Evolutionary conservation across 2,329 filamentous ascomycete genomes (phyloP).

Genomic region (Rasamsonia emersonii): DNA sequence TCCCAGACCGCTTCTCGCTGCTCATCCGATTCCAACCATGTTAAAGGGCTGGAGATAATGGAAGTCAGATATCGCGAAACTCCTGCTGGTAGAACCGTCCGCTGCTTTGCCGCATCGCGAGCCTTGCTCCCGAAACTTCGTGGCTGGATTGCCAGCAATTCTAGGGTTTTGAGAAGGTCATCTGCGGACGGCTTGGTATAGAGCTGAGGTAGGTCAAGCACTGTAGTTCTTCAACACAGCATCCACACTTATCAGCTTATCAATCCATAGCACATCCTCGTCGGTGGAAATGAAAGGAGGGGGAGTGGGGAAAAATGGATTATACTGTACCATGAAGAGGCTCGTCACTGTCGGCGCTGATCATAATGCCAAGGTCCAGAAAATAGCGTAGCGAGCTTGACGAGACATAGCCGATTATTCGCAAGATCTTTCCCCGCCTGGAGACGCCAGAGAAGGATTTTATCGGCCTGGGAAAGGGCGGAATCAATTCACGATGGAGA

Average conservation of each 20-base stretch:
- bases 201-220: constrained; percentile 71
- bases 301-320: constrained; percentile 5
- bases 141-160: constrained; percentile 57
- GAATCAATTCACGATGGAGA: too few relatives aligned
- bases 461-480: constrained; percentile 1
- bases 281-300: constrained; percentile 12
- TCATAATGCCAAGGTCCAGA: constrained; percentile 19
- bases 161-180: constrained; percentile 57
- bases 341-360: constrained; percentile 24
- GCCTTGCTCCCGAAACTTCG: constrained; percentile 33
- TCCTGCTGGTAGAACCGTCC: constrained; percentile 30
- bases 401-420: not conserved
- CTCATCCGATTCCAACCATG: constrained; percentile 38
- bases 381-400: constrained; percentile 2
- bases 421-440: not conserved
- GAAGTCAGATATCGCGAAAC: constrained; percentile 39
- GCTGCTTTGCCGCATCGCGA: constrained; percentile 19
- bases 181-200: constrained; percentile 64
- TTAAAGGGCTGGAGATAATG: constrained; percentile 37
- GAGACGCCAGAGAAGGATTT: not conserved
- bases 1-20: constrained; percentile 53
- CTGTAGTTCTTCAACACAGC: constrained; percentile 27
- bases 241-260: constrained; percentile 22
- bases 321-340: constrained; percentile 28
- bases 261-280: constrained; percentile 9